Percentiles rank a stretch among this genome's conserved stretches.
Conservation (phyloP, 2,329 filamentous ascomycete species). For the Phyllosticta citribraziliensis region DNA sequence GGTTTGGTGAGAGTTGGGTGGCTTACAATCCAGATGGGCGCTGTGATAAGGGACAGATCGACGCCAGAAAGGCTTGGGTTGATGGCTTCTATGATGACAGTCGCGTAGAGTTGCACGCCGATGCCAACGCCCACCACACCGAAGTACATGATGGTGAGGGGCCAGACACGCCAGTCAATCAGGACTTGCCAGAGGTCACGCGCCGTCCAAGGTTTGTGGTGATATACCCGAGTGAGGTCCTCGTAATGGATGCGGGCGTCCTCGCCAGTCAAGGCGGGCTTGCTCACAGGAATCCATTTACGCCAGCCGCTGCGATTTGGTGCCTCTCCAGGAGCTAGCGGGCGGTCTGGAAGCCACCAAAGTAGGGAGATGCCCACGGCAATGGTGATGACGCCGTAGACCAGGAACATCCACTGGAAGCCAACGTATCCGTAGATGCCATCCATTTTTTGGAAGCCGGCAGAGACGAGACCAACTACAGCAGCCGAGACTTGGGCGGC, state of each 20-base stretch:
- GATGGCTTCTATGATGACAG: slow-evolving; percentile 74
- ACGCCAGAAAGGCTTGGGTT: slow-evolving; percentile 63
- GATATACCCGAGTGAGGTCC: slow-evolving; percentile 72
- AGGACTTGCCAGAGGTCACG: slow-evolving; percentile 62
- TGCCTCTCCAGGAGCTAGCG: slow-evolving; percentile 59
- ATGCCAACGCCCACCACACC: slow-evolving; percentile 89
- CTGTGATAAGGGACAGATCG: slow-evolving; percentile 71
- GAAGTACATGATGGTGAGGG: slow-evolving; percentile 83
- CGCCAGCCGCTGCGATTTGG: slow-evolving; percentile 38
- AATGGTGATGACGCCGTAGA: slow-evolving; percentile 70
- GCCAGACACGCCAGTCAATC: slow-evolving; percentile 82
- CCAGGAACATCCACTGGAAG: slow-evolving; percentile 86
- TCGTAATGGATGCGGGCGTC: slow-evolving; percentile 77
- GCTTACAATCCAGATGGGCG: slow-evolving; percentile 83
- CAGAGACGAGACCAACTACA: slow-evolving; percentile 80
- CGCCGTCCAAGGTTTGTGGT: slow-evolving; percentile 61
- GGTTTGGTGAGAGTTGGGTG: slow-evolving; percentile 10
- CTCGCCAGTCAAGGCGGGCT: slow-evolving; percentile 63
- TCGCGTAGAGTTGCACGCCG: slow-evolving; percentile 79
- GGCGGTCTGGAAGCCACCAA: slow-evolving; percentile 87
- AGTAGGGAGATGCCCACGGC: slow-evolving; percentile 63
- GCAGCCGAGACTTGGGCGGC: slow-evolving; percentile 82
- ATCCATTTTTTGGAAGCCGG: slow-evolving; percentile 88
- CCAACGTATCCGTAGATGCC: slow-evolving; percentile 65
- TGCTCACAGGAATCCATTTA: slow-evolving; percentile 57